phyloP scores from a whole-genome alignment of 345 rosid species.

The Physaria fendleri region DNA sequence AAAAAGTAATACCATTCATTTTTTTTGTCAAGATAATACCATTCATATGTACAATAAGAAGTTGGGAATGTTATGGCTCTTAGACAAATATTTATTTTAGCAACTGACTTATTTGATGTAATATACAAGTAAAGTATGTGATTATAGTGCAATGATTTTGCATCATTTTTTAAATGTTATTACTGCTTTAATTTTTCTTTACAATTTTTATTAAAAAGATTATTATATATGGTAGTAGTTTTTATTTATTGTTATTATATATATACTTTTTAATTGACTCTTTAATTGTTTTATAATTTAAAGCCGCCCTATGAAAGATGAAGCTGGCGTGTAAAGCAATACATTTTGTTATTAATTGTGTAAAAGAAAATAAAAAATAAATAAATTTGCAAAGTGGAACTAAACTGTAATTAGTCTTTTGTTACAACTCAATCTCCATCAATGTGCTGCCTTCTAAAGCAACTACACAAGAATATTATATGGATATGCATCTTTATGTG shows the following conservation, averaged over 20 bases:
- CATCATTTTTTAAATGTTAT: conserved; percentile 7
- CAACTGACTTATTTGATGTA: not conserved
- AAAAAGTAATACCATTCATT: too few relatives aligned
- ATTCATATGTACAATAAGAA: not conserved
- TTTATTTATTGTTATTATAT: not conserved
- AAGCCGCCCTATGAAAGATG: conserved; percentile 25
- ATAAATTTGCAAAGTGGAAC: conserved; percentile 13
- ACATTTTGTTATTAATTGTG: conserved; percentile 9
- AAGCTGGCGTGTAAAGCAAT: conserved; percentile 27
- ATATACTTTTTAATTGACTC: conserved; percentile 16
- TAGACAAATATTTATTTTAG: not conserved
- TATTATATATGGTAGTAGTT: not conserved
- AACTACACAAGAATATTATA: conserved; percentile 23
- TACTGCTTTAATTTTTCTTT: conserved; percentile 19
- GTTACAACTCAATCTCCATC: conserved; percentile 6
- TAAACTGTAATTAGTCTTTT: not conserved
- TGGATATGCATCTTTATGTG: not conserved
- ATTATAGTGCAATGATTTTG: conserved; percentile 15
- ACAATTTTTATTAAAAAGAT: not conserved
- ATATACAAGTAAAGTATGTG: not conserved
- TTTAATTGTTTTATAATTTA: conserved; percentile 12
- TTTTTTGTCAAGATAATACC: too few relatives aligned
- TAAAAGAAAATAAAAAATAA: conserved; percentile 7
- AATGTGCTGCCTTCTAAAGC: conserved; percentile 34
- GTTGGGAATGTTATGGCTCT: not conserved